Percentiles rank a stretch among this genome's conserved stretches.
These are phyloP conservation scores for Sideroxylon spinosum DNA, from an alignment of 179 eudicot genomes.

Conservation along the genomic window DNA sequence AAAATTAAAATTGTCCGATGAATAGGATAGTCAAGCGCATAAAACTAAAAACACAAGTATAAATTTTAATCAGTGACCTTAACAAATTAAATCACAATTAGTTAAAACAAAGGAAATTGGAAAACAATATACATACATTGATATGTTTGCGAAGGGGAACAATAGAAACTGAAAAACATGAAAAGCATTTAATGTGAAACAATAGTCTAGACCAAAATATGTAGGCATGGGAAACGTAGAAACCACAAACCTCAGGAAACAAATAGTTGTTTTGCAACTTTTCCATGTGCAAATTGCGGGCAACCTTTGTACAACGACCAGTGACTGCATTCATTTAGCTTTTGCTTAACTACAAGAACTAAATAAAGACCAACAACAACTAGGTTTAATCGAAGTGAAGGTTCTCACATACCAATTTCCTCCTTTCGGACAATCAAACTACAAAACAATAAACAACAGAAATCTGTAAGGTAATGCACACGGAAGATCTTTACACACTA, in stretches of 20 bases:
- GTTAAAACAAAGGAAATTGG: not conserved
- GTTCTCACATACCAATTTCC: slow-evolving; percentile 18
- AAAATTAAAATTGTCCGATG: too few species aligned
- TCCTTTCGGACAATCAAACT: slow-evolving; percentile 22
- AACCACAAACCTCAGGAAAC: slow-evolving; percentile 47
- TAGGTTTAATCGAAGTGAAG: not conserved
- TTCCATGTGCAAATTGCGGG: slow-evolving; percentile 40
- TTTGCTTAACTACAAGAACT: too few species aligned
- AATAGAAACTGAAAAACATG: not conserved
- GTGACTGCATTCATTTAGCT: slow-evolving; percentile 21
- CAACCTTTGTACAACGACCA: slow-evolving; percentile 31
- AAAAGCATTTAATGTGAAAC: not conserved
- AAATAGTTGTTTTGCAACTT: slow-evolving; percentile 37
- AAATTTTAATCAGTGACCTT: not conserved
- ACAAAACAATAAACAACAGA: slow-evolving; percentile 11
- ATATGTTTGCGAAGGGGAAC: not conserved
- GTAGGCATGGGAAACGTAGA: not conserved
- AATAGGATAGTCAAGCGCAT: too few species aligned
- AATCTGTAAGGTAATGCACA: not conserved
- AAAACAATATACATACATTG: not conserved
- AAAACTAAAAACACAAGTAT: not conserved
- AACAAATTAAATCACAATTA: not conserved
- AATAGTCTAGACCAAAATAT: not conserved
- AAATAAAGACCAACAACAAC: not conserved
- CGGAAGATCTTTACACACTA: not conserved